Evolutionary conservation across 441 rosid genomes (phyloP).

Genomic region (Pelargonium myrrhifolium): DNA sequence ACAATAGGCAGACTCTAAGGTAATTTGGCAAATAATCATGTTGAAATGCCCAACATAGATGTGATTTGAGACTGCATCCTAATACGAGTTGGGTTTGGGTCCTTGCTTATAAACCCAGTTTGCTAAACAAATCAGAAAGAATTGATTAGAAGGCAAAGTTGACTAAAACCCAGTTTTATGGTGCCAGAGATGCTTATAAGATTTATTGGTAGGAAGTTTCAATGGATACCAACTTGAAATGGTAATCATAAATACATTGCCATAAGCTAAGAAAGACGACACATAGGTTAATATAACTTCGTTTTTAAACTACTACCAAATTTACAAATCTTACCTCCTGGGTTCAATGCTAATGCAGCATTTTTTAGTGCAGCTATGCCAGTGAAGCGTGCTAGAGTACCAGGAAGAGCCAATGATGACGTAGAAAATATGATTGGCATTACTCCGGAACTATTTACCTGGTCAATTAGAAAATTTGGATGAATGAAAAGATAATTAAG

Average conservation of each 20-base stretch:
- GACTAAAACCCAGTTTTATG: background rate
- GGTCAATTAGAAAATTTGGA: slow-evolving; percentile 8
- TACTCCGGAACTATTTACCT: slow-evolving; percentile 95
- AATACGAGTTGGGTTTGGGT: background rate
- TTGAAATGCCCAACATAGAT: background rate
- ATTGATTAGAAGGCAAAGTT: background rate
- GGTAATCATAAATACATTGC: background rate
- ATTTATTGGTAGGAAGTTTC: too few species aligned
- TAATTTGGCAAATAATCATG: too few species aligned
- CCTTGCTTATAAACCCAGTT: too few species aligned
- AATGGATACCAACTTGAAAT: background rate
- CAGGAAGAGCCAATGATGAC: slow-evolving; percentile 90
- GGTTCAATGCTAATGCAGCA: slow-evolving; percentile 76
- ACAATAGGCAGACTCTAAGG: too few species aligned
- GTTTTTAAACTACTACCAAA: background rate
- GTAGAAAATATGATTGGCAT: slow-evolving; percentile 98
- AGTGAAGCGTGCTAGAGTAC: slow-evolving; percentile 83
- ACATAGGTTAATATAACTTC: background rate
- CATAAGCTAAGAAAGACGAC: background rate
- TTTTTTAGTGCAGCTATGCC: slow-evolving; percentile 76
- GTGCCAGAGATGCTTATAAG: background rate
- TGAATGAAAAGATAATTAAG: slow-evolving; percentile 6
- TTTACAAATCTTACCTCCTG: slow-evolving; percentile 57
- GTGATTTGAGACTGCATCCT: background rate
- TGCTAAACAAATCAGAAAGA: background rate